phyloP scores from a whole-genome alignment of 305 asterid species.

The Petunia hybrid region DNA sequence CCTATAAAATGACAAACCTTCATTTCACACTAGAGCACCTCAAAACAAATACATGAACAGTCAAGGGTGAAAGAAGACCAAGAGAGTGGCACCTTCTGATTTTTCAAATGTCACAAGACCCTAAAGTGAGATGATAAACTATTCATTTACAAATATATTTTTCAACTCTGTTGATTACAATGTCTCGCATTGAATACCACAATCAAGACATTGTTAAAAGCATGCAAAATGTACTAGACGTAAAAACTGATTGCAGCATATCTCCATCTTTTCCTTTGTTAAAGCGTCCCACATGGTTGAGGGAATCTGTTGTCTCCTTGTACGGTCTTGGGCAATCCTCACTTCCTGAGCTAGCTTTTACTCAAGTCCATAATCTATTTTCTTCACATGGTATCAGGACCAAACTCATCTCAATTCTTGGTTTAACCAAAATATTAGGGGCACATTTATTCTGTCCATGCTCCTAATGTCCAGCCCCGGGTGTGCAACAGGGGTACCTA shows the following conservation, averaged over 20 bases:
- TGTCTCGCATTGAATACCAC: background rate
- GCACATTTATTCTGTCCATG: background rate
- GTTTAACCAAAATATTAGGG: background rate
- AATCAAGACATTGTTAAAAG: background rate
- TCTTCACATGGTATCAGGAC: background rate
- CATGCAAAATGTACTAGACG: background rate
- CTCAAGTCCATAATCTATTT: background rate
- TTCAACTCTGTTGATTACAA: background rate
- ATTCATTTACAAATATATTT: background rate
- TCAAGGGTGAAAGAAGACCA: constrained; percentile 15
- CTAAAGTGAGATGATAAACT: constrained; percentile 1
- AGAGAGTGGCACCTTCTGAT: background rate
- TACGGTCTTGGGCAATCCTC: background rate
- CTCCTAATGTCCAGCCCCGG: background rate
- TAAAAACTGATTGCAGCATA: background rate
- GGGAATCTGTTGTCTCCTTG: background rate
- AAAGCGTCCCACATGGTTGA: background rate
- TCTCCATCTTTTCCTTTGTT: constrained; percentile 12
- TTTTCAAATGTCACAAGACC: constrained; percentile 10
- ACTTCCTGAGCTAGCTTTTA: background rate
- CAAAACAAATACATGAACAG: background rate
- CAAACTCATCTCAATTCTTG: background rate
- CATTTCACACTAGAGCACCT: constrained; percentile 17
- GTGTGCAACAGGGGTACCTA: background rate
- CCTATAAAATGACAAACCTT: constrained; percentile 3